These are phyloP conservation scores for Barnettozyma salicaria DNA, from an alignment of 805 yeast species.

Conservation along the genomic window DNA sequence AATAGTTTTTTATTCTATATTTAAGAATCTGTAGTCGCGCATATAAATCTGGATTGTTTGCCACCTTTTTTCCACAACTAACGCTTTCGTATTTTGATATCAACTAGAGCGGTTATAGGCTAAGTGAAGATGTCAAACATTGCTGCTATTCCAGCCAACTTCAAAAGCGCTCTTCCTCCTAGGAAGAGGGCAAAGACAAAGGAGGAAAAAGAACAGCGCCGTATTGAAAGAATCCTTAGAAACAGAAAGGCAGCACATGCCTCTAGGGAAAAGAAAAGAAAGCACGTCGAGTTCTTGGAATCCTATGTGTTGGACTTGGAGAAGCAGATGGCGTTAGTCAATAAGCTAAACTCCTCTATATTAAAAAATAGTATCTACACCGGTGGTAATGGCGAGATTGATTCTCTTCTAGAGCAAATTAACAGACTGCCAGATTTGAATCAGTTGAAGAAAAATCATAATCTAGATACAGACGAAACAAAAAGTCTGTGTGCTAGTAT, in stretches of 20 bases:
- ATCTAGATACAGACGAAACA: constrained; percentile 13
- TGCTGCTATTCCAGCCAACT: constrained; percentile 30
- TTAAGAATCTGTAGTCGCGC: too few relatives aligned
- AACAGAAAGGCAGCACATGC: constrained; percentile 98
- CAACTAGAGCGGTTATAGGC: too few relatives aligned
- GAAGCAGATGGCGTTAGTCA: constrained; percentile 19
- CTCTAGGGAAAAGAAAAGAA: constrained; percentile 91
- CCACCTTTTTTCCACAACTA: too few relatives aligned
- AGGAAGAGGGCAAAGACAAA: constrained; percentile 94
- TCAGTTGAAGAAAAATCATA: constrained; percentile 19
- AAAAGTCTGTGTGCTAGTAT: constrained; percentile 1
- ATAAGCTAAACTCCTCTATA: constrained; percentile 15
- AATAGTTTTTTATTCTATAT: too few relatives aligned
- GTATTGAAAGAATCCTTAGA: constrained; percentile 86
- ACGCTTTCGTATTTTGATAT: too few relatives aligned
- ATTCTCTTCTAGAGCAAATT: constrained; percentile 12
- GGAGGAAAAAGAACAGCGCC: constrained; percentile 95
- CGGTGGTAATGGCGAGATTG: constrained; percentile 19
- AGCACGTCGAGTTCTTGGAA: constrained; percentile 83
- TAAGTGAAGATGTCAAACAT: constrained; percentile 24
- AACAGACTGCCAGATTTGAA: constrained; percentile 21
- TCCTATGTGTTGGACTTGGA: constrained; percentile 24
- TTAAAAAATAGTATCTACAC: constrained; percentile 12
- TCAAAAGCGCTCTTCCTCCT: constrained; percentile 68
- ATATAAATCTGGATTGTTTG: too few relatives aligned